These are phyloP conservation scores for Plasmopara viticola DNA, from an alignment of 352 stramenopile species.

Conservation along the genomic window DNA sequence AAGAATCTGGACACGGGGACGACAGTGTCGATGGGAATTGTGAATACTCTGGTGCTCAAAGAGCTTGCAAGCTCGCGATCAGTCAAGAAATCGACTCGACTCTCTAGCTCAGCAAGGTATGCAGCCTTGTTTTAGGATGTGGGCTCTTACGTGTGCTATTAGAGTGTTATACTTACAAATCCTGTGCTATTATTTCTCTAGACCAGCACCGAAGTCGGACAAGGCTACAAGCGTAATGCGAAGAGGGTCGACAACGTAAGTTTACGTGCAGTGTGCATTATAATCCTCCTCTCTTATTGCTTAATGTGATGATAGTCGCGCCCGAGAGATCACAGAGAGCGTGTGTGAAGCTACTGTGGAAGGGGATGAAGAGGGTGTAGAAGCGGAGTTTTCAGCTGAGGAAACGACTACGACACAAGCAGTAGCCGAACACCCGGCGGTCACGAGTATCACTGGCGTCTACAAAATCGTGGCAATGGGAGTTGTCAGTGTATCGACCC, in stretches of 20 bases:
- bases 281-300: constrained; percentile 3
- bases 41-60: constrained; percentile 74
- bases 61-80: constrained; percentile 54
- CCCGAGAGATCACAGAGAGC: constrained; percentile 32
- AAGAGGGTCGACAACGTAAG: constrained; percentile 68
- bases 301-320: constrained; percentile 24
- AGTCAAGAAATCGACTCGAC: constrained; percentile 43
- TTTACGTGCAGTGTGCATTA: constrained; percentile 3
- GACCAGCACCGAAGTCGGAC: constrained; percentile 51
- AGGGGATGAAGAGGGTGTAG: constrained; percentile 34
- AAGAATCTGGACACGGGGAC: constrained; percentile 79
- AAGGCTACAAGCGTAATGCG: constrained; percentile 34
- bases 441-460: constrained; percentile 78
- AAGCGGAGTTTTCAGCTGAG: constrained; percentile 49
- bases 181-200: constrained; percentile 4
- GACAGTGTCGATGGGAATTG: constrained; percentile 63
- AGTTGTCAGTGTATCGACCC: constrained; percentile 71
- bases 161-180: constrained; percentile 6
- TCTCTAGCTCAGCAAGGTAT: constrained; percentile 58
- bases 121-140: background rate
- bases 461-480: constrained; percentile 75
- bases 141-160: too few species aligned
- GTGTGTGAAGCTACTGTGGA: constrained; percentile 38
- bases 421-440: constrained; percentile 61
- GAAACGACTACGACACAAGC: constrained; percentile 64